phyloP scores from a whole-genome alignment of 257 asterid species.

The Rehmannia glutinosa region DNA sequence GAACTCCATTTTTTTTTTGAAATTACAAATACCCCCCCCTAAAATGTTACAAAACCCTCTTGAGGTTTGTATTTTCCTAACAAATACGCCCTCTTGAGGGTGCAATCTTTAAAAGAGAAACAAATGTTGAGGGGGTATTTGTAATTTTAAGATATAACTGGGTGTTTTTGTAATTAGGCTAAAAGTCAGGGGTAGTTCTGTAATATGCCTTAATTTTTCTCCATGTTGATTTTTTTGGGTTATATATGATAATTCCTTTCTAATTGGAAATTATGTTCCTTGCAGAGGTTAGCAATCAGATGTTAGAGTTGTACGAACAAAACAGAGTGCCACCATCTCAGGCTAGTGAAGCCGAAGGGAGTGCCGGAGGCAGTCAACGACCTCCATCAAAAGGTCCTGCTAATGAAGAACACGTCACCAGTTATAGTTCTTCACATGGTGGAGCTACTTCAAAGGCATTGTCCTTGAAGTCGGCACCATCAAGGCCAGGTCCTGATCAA shows the following conservation, averaged over 20 bases:
- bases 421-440: conserved; percentile 37
- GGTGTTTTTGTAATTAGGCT: too few relatives aligned
- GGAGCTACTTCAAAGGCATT: conserved; percentile 43
- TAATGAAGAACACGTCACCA: conserved; percentile 39
- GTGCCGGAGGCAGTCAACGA: conserved; percentile 60
- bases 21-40: too few relatives aligned
- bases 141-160: too few relatives aligned
- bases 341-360: conserved; percentile 77
- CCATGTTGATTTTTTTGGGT: conserved; percentile 6
- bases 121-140: too few relatives aligned
- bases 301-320: conserved; percentile 85
- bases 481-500: conserved; percentile 33
- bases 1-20: too few relatives aligned
- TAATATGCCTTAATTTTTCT: neutral
- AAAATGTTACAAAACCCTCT: too few relatives aligned
- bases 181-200: neutral
- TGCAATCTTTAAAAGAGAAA: too few relatives aligned
- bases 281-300: conserved; percentile 98
- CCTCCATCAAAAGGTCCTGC: conserved; percentile 45
- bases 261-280: conserved; percentile 22
- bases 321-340: conserved; percentile 60
- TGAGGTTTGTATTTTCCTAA: too few relatives aligned
- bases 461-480: conserved; percentile 39
- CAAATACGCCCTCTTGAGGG: too few relatives aligned
- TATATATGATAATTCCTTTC: neutral